Percentiles rank a stretch among this genome's conserved stretches.
These are phyloP conservation scores for Prunus davidiana DNA, from an alignment of 306 rosid species.

Conservation along the genomic window DNA sequence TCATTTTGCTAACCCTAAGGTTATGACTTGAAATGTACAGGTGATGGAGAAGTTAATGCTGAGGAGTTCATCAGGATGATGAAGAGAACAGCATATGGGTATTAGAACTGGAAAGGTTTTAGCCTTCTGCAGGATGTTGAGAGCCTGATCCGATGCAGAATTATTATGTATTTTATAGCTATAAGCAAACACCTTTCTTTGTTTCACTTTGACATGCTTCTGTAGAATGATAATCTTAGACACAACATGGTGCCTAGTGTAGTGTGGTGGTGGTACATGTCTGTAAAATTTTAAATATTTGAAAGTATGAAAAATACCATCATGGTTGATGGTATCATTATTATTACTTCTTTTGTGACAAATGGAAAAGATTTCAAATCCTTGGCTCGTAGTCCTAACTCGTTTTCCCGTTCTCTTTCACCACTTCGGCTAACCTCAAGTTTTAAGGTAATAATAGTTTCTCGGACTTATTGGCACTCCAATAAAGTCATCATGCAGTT, in stretches of 20 bases:
- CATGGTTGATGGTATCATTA: not conserved
- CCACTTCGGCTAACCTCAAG: not conserved
- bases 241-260: not conserved
- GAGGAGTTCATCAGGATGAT: conserved; percentile 69
- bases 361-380: not conserved
- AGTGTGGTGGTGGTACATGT: not conserved
- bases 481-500: too few species aligned
- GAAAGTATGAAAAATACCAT: not conserved
- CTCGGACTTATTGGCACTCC: too few species aligned
- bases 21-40: conserved; percentile 35
- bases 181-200: not conserved
- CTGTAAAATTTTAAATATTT: not conserved
- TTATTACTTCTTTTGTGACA: not conserved
- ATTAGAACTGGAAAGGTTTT: conserved; percentile 15
- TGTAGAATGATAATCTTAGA: not conserved
- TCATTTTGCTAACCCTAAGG: not conserved
- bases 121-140: not conserved
- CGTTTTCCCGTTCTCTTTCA: not conserved
- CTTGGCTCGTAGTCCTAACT: not conserved
- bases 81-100: conserved; percentile 50
- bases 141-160: conserved; percentile 2
- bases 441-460: too few species aligned
- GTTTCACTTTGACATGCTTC: not conserved
- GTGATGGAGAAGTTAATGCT: conserved; percentile 57
- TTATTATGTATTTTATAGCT: conserved; percentile 9